A percentile compares a stretch with the other conserved stretches of the same genome.
phyloP scores from a whole-genome alignment of 352 stramenopile species.

The Phytophthora sp. region DNA sequence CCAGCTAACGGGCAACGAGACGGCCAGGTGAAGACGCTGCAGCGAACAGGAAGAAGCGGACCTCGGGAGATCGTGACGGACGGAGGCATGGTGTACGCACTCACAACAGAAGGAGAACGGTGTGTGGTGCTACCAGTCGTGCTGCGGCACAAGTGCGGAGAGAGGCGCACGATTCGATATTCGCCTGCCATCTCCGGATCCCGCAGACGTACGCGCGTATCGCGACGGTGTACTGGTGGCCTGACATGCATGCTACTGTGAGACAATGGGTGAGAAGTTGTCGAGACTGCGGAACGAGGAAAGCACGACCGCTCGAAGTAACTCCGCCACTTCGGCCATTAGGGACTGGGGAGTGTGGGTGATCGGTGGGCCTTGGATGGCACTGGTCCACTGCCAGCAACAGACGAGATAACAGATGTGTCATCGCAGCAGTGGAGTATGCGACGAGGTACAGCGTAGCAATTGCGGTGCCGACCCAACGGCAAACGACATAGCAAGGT shows the following conservation, averaged over 20 bases:
- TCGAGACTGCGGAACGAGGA: slow-evolving; percentile 24
- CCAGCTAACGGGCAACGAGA: slow-evolving; percentile 17
- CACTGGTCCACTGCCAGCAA: slow-evolving; percentile 5
- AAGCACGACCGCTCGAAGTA: slow-evolving; percentile 4
- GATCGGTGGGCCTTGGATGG: slow-evolving; percentile 28
- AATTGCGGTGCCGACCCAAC: slow-evolving; percentile 1
- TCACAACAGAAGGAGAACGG: background rate
- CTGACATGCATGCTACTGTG: background rate
- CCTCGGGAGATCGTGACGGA: too few relatives aligned
- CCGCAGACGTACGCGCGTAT: slow-evolving; percentile 22
- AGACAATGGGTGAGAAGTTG: slow-evolving; percentile 4
- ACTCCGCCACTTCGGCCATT: slow-evolving; percentile 20
- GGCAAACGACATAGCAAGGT: slow-evolving; percentile 4
- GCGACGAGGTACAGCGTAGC: slow-evolving; percentile 15
- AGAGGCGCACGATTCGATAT: slow-evolving; percentile 25
- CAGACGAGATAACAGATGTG: slow-evolving; percentile 9
- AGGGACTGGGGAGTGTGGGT: slow-evolving; percentile 3
- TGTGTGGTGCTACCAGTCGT: slow-evolving; percentile 16
- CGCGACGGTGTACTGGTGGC: slow-evolving; percentile 22
- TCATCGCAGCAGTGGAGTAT: slow-evolving; percentile 22
- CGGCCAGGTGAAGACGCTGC: too few relatives aligned
- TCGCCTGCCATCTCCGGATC: slow-evolving; percentile 4
- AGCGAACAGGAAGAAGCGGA: too few relatives aligned
- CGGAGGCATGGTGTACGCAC: background rate
- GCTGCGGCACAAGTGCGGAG: slow-evolving; percentile 10